Evolutionary conservation across 2,329 filamentous ascomycete species (phyloP).

Genomic region (Calonectria ilicicola): DNA sequence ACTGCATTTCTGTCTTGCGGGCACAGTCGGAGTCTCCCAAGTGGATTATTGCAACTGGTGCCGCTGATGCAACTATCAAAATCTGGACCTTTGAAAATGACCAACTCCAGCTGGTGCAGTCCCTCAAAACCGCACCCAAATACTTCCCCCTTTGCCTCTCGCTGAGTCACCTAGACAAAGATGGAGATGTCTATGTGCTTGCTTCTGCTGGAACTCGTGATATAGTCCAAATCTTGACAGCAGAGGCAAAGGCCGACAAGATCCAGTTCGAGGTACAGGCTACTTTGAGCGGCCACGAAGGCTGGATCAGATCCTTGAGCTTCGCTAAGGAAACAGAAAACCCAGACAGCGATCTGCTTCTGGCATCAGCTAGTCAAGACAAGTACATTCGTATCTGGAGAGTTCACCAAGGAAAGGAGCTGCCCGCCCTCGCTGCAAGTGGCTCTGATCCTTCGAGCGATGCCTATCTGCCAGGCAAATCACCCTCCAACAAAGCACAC

Average conservation of each 20-base stretch:
- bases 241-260: constrained; percentile 54
- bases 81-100: constrained; percentile 74
- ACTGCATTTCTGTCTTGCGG: constrained; percentile 68
- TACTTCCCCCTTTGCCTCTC: constrained; percentile 87
- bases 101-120: constrained; percentile 71
- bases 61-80: constrained; percentile 79
- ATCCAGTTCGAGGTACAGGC: constrained; percentile 77
- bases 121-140: constrained; percentile 78
- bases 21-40: constrained; percentile 41
- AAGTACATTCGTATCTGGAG: constrained; percentile 97
- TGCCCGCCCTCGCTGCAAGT: constrained; percentile 67
- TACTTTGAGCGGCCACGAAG: constrained; percentile 89
- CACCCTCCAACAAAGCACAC: constrained; percentile 90
- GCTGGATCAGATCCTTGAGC: constrained; percentile 89
- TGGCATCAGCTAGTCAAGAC: constrained; percentile 96
- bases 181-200: constrained; percentile 70
- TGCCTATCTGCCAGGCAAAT: constrained; percentile 73
- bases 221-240: constrained; percentile 83
- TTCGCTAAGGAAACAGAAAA: constrained; percentile 74
- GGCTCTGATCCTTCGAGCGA: constrained; percentile 68
- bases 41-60: constrained; percentile 79
- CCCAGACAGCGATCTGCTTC: constrained; percentile 74
- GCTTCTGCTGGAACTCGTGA: constrained; percentile 89
- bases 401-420: constrained; percentile 76
- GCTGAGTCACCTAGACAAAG: constrained; percentile 68